Base-by-base conservation (phyloP, 1,139 yeast genomes). In the Pichia sp. region DNA sequence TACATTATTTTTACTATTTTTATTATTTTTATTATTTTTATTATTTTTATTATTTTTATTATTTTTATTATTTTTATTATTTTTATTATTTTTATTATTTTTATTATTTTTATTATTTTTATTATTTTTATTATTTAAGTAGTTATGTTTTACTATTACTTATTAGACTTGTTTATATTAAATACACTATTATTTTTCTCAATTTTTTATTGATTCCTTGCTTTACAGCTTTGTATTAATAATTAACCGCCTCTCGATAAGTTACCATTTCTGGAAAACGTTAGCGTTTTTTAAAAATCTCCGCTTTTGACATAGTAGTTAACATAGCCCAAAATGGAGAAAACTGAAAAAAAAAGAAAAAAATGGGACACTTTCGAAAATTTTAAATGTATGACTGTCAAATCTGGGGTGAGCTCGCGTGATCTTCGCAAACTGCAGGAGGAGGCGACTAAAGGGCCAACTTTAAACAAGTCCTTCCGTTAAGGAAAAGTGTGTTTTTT, bases 1-100 rank as follows among this genome's bases (percentile, higher is more conserved):
- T 6, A 18, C 14, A 22, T n/a, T n/a, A 31, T 42, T 38, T 16
- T 31, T 50, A 36, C 42, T 58, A 50, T 53, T 46, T 33, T 33
- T 33, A 14, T 33, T 33, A 33, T 4, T n/a, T 14, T 16, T 33
- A 33, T 33, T 14, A 8, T 16, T 3, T 16, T 16, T 33, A 33
- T 7, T 14, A 14, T 14, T 33, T 5, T 33, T 33, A 33, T 33
- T 33, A 33, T 8, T 33, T 14, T 33, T 33, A 16, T 33, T 16
- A 16, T 18, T 16, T 33, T n/a, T n/a, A 33, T 16, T 16, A 33
- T 33, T n/a, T 33, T n/a, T 33, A 33, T 7, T 4, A 13, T 34
- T 33, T 14, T 6, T 33, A 30, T 14, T 30, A 30, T 30, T 30
- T 30, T 11, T 10, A 5, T 10, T 30, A 30, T 30, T 5, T 10